A percentile compares a stretch with the other conserved stretches of the same genome.
These are phyloP conservation scores for Solanum piurae DNA, from an alignment of 257 asterid species.

Conservation along the genomic window DNA sequence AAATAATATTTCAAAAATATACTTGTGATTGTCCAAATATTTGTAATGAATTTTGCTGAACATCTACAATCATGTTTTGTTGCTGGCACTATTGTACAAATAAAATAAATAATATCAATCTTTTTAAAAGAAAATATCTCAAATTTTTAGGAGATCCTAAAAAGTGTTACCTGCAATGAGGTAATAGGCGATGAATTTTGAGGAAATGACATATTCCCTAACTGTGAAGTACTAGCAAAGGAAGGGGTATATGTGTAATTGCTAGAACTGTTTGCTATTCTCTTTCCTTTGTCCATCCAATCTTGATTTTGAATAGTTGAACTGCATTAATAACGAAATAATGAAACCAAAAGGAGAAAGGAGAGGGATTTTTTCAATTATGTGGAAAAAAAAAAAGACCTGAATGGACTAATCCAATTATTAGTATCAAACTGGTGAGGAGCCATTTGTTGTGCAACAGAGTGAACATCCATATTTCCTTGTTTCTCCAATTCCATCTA, in stretches of 20 bases:
- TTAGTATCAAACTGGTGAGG: background rate
- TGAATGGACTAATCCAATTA: background rate
- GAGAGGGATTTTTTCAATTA: background rate
- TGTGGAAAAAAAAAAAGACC: background rate
- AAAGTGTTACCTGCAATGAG: background rate
- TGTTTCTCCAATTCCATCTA: constrained; percentile 17
- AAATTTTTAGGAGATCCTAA: too few species aligned
- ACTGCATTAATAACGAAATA: background rate
- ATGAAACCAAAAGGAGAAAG: background rate
- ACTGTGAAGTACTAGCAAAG: background rate
- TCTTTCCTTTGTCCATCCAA: background rate
- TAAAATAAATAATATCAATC: background rate
- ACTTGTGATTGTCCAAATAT: background rate
- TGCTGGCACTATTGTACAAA: background rate
- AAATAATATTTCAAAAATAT: background rate
- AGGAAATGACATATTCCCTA: background rate
- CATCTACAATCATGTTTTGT: too few species aligned
- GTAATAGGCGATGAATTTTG: background rate
- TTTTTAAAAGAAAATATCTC: too few species aligned
- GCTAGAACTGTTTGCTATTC: background rate
- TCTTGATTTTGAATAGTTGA: background rate
- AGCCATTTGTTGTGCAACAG: background rate
- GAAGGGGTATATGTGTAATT: background rate
- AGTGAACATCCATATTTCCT: background rate
- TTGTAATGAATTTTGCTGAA: background rate